Percentiles rank a stretch among this genome's conserved stretches.
phyloP scores from a whole-genome alignment of 139 green algal genomes.

The Tetradesmus obliquus region DNA sequence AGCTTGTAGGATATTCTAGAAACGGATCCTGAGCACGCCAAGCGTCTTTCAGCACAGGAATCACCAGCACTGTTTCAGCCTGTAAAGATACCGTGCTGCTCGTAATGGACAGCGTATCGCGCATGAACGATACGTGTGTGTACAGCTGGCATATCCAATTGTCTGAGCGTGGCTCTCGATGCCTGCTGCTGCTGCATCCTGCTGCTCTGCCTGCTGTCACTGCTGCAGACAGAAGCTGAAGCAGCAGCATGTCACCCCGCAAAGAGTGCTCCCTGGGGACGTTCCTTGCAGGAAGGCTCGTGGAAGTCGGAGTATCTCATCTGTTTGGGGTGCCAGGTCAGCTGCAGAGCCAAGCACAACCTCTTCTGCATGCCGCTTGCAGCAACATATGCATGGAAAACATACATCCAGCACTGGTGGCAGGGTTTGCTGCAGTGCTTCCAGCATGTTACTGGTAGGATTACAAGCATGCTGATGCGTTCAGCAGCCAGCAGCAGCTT shows the following conservation, averaged over 20 bases:
- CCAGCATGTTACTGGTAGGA: too few species aligned
- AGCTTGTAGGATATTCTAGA: neutral
- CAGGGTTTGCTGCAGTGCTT: too few species aligned
- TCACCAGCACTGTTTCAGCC: neutral
- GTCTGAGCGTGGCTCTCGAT: too few species aligned
- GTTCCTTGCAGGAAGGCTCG: slow-evolving; percentile 51
- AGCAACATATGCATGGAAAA: neutral
- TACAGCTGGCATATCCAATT: too few species aligned
- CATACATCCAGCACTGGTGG: neutral
- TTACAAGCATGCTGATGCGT: too few species aligned
- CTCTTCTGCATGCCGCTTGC: neutral
- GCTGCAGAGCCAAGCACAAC: neutral
- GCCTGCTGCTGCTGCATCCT: neutral
- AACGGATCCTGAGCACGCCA: neutral
- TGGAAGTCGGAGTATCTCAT: slow-evolving; percentile 57
- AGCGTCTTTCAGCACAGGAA: neutral
- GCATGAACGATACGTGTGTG: neutral
- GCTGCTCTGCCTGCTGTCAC: neutral
- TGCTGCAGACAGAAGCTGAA: neutral
- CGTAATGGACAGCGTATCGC: too few species aligned
- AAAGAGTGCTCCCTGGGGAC: neutral
- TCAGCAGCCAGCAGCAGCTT: too few species aligned
- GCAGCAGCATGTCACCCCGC: neutral
- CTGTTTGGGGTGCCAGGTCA: slow-evolving; percentile 53
- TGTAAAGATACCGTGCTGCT: neutral